Base-by-base conservation (phyloP, 2,329 filamentous ascomycete species). In the Chaetomiaceae sp. region DNA sequence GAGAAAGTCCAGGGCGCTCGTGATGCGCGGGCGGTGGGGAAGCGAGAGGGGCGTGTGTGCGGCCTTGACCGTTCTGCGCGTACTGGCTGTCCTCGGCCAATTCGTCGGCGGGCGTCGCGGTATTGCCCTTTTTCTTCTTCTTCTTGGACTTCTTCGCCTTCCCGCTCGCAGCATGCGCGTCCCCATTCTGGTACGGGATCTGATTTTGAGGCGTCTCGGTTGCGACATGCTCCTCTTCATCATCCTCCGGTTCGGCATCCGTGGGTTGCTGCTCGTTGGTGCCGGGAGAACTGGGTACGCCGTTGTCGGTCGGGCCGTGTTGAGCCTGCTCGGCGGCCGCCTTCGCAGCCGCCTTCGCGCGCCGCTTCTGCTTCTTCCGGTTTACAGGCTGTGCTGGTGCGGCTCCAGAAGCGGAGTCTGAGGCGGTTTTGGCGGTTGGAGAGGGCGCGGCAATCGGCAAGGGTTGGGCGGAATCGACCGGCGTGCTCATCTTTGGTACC, bases 331-430 rank as follows among this genome's bases (percentile, higher is more conserved):
- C 70, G 26, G 74, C 74, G 36, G 75, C 79, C 24, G 78, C 78
- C 61, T 84, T 79, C 50, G 83, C 84, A 26, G 87, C 85, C 27
- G 85, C 86, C 68, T 96, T 96, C 62, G 87, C 84, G 56, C 90
- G 80, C 57, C 90, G 81, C 74, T 95, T 96, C 66, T 93, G 86
- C 73, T 96, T 97, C 75, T 96, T 96, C 62, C 87, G 82, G 68
- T 95, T 96, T 42, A 90, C 84, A 8, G 73, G 61, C 36, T 52
- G 49, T 5, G 48, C 30, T 11, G 53, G 35, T 20, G 45, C 50
- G 15, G 41, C 27, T 22, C 27, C 48, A 18, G 49, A 10, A 6
- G 41, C 42, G 36, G 45, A 15, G 5, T 43, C 49, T 15, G 49
- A 27, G 22, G 37, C 42, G 14, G 19, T 17, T n/a, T 48, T 51